Conservation (phyloP, 2,329 filamentous ascomycete species). For the Fusarium tricinctum region DNA sequence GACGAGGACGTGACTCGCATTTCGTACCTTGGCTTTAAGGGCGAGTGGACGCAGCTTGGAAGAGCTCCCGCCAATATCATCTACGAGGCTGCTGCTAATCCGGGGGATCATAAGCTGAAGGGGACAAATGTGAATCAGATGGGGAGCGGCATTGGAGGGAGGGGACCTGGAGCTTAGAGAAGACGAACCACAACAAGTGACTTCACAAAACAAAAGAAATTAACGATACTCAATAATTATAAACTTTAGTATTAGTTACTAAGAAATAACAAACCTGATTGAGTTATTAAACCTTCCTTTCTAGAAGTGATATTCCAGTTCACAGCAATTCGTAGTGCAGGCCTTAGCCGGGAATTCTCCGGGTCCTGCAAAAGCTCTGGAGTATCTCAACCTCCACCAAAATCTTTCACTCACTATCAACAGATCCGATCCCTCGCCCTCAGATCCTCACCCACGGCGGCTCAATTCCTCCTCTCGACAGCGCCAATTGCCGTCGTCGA, state of each 20-base stretch:
- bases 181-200: neutral
- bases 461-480: constrained; percentile 35
- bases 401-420: constrained; percentile 44
- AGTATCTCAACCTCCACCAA: constrained; percentile 39
- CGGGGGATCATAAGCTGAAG: constrained; percentile 82
- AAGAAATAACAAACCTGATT: neutral
- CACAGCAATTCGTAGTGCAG: constrained; percentile 1
- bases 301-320: constrained; percentile 4
- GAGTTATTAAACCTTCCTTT: neutral
- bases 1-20: constrained; percentile 85
- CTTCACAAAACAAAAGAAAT: neutral
- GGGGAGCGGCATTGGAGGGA: constrained; percentile 66
- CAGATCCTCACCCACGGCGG: constrained; percentile 28
- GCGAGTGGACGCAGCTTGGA: constrained; percentile 90
- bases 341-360: constrained; percentile 45
- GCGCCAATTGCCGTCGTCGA: constrained; percentile 13
- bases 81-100: constrained; percentile 95
- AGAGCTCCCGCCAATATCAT: constrained; percentile 80
- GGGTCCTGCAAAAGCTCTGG: constrained; percentile 37
- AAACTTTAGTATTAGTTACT: neutral
- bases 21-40: constrained; percentile 91
- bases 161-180: constrained; percentile 53
- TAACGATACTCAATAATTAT: neutral
- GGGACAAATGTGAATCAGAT: constrained; percentile 68
- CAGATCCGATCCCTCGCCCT: constrained; percentile 22